A percentile compares a stretch with the other conserved stretches of the same genome.
Evolutionary conservation across 2,329 filamentous ascomycete genomes (phyloP).

Genomic region (Thyridium curvatum): DNA sequence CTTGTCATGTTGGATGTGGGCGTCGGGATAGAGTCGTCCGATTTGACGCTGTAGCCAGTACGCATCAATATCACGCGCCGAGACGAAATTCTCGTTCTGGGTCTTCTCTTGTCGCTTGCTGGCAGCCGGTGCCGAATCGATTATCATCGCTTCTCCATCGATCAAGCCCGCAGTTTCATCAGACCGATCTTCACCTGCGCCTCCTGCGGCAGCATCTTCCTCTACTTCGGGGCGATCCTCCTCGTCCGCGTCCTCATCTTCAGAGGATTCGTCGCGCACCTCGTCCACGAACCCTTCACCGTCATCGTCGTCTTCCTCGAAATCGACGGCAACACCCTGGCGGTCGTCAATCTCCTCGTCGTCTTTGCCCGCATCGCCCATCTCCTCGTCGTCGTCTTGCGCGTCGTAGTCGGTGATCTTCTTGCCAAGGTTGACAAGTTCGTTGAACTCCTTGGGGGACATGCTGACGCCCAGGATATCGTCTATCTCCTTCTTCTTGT

Average conservation of each 20-base stretch:
- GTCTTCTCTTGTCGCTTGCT: conserved; percentile 38
- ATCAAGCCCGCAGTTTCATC: conserved; percentile 44
- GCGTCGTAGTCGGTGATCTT: conserved; percentile 98
- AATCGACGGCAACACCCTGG: conserved; percentile 95
- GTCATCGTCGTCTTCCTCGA: conserved; percentile 86
- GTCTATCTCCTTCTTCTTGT: conserved; percentile 97
- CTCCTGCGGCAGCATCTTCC: conserved; percentile 45
- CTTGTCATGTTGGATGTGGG: conserved; percentile 90
- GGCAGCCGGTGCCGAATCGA: conserved; percentile 59
- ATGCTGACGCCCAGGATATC: conserved; percentile 82
- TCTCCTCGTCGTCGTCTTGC: conserved; percentile 89
- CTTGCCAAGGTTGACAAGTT: conserved; percentile 91
- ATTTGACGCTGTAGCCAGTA: conserved; percentile 97
- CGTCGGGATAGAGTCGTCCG: conserved; percentile 80
- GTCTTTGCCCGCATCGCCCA: conserved; percentile 62
- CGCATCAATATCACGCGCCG: conserved; percentile 87
- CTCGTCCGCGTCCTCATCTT: conserved; percentile 65
- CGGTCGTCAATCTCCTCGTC: conserved; percentile 83
- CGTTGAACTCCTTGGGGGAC: conserved; percentile 89
- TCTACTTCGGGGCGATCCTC: conserved; percentile 50
- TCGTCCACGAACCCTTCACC: conserved; percentile 74
- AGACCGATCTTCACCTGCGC: conserved; percentile 37
- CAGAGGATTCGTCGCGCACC: conserved; percentile 80
- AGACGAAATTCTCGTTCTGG: conserved; percentile 57
- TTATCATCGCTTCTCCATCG: conserved; percentile 72